A percentile compares a stretch with the other conserved stretches of the same genome.
phyloP scores from a whole-genome alignment of 768 basidiomycete genomes.

The Boletus edulis region DNA sequence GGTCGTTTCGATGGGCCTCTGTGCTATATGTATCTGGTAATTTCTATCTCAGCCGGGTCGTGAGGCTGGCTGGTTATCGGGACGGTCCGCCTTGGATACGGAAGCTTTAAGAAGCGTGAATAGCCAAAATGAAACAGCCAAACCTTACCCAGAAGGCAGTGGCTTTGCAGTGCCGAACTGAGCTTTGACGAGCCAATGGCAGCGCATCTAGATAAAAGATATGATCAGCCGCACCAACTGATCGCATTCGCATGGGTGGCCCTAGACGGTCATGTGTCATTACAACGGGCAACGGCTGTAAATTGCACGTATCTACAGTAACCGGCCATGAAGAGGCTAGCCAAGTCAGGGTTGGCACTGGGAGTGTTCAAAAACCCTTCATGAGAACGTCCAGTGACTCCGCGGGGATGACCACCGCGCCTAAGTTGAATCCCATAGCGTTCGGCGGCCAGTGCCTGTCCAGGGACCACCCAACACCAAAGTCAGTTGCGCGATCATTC shows the following conservation, averaged over 20 bases:
- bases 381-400: slow-evolving; percentile 1
- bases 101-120: slow-evolving; percentile 1
- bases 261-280: not conserved
- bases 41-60: slow-evolving; percentile 19
- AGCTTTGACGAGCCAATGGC: not conserved
- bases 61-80: not conserved
- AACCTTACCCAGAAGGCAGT: slow-evolving; percentile 6
- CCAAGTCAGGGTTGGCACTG: not conserved
- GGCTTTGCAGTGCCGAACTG: slow-evolving; percentile 7
- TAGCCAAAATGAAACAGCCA: slow-evolving; percentile 10
- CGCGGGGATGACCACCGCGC: not conserved
- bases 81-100: not conserved
- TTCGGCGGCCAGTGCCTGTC: not conserved
- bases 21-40: slow-evolving; percentile 27
- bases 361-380: not conserved
- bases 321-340: not conserved
- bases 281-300: not conserved
- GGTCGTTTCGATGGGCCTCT: not conserved
- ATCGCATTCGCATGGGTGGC: not conserved
- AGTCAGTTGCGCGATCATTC: not conserved
- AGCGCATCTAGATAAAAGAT: slow-evolving; percentile 11
- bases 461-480: not conserved
- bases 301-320: not conserved
- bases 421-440: not conserved
- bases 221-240: not conserved